phyloP scores from a whole-genome alignment of 768 basidiomycete species.

The Auricularia cornea region DNA sequence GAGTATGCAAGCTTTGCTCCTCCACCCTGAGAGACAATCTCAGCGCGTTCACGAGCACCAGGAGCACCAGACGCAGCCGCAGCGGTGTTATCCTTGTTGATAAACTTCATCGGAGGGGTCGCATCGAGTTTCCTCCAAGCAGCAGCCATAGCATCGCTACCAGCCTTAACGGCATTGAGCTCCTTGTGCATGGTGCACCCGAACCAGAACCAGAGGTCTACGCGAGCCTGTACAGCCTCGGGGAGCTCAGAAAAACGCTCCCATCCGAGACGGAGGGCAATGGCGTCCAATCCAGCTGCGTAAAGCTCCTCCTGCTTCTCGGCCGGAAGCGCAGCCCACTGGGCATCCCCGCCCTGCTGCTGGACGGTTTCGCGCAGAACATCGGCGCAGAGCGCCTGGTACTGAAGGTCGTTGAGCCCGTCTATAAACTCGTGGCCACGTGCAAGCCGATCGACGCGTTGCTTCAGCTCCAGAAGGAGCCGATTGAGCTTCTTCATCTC shows the following conservation, averaged over 20 bases:
- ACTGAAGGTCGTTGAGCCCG: background rate
- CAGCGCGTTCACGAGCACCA: background rate
- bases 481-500: background rate
- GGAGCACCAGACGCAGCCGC: background rate
- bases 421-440: background rate
- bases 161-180: background rate
- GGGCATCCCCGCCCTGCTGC: background rate
- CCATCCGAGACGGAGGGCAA: background rate
- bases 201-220: background rate
- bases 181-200: slow-evolving; percentile 5
- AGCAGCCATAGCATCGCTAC: background rate
- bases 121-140: background rate
- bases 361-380: background rate
- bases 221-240: background rate
- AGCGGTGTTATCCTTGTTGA: background rate
- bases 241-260: background rate
- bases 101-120: background rate
- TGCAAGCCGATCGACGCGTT: background rate
- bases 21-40: background rate
- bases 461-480: background rate
- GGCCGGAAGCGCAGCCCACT: background rate
- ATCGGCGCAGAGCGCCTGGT: background rate
- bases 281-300: background rate
- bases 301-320: background rate
- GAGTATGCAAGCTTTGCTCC: background rate